Evolutionary conservation across 192 early-diverging fungal genomes (phyloP).

Genomic region (Backusella circina): DNA sequence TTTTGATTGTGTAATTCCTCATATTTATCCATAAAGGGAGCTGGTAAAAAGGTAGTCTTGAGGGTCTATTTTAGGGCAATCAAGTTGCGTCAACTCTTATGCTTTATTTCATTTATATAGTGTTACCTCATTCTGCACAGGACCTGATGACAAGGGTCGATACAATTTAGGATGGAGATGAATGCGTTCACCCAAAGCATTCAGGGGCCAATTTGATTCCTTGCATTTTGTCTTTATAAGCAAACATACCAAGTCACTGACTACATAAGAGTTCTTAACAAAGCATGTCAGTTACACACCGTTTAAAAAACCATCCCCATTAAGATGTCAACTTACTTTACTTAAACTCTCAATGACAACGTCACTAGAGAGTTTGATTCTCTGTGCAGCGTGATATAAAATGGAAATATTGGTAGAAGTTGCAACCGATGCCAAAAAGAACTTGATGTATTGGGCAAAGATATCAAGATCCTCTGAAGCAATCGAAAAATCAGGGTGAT

Average conservation of each 20-base stretch:
- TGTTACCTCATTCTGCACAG: slow-evolving; percentile 36
- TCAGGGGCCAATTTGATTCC: slow-evolving; percentile 73
- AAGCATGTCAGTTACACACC: not conserved
- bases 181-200: slow-evolving; percentile 71
- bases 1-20: slow-evolving; percentile 4
- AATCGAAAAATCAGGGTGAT: slow-evolving; percentile 78
- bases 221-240: slow-evolving; percentile 77
- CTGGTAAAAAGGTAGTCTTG: slow-evolving; percentile 31
- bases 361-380: slow-evolving; percentile 78
- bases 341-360: slow-evolving; percentile 36
- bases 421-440: slow-evolving; percentile 76
- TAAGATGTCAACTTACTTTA: slow-evolving; percentile 34
- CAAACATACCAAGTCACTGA: slow-evolving; percentile 81
- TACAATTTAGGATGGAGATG: slow-evolving; percentile 69
- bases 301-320: not conserved
- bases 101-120: not conserved
- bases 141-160: slow-evolving; percentile 35
- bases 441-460: slow-evolving; percentile 78
- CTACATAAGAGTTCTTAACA: slow-evolving; percentile 66
- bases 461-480: slow-evolving; percentile 42
- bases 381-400: slow-evolving; percentile 68
- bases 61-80: slow-evolving; percentile 27
- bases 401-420: slow-evolving; percentile 81
- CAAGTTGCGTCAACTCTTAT: too few relatives aligned
- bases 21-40: not conserved